These are phyloP conservation scores for Juglanconis oblonga DNA, from an alignment of 2,329 filamentous ascomycete genomes.

Conservation along the genomic window DNA sequence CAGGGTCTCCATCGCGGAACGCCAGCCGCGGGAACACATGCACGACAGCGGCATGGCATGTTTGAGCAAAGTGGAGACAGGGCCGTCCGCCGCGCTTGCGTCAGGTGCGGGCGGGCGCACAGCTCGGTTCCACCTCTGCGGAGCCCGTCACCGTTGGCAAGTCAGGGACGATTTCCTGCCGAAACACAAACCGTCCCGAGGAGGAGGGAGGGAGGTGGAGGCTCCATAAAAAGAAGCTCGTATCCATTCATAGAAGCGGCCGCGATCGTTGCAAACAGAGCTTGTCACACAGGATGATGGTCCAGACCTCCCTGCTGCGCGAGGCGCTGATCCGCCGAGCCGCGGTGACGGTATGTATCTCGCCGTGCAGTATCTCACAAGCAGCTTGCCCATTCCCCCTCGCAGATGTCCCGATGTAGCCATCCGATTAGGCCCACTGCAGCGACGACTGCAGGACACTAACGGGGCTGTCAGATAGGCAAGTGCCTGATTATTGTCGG, in stretches of 20 bases:
- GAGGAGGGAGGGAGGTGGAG: conserved; percentile 1
- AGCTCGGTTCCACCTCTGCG: neutral
- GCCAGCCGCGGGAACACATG: neutral
- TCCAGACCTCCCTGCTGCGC: conserved; percentile 7
- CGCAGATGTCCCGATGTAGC: neutral
- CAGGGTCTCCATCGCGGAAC: neutral
- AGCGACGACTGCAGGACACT: conserved; percentile 2
- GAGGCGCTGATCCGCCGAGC: conserved; percentile 8
- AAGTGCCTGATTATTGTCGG: neutral
- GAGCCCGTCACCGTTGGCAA: neutral
- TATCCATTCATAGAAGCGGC: conserved; percentile 4
- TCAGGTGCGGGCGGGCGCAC: neutral
- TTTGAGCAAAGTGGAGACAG: neutral
- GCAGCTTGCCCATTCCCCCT: neutral
- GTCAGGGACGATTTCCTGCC: neutral
- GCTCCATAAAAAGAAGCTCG: neutral
- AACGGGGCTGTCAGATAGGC: neutral
- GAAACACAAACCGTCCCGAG: neutral
- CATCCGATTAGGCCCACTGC: conserved; percentile 7
- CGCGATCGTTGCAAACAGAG: neutral
- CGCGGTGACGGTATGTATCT: conserved; percentile 7
- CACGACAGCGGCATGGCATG: neutral
- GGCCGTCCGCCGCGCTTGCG: too few relatives aligned
- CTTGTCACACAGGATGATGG: conserved; percentile 1
- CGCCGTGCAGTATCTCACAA: conserved; percentile 8